Evolutionary conservation across 257 asterid species (phyloP), one percentile per base, ranked within the genome.

Genomic region (Prunella vulgaris): DNA sequence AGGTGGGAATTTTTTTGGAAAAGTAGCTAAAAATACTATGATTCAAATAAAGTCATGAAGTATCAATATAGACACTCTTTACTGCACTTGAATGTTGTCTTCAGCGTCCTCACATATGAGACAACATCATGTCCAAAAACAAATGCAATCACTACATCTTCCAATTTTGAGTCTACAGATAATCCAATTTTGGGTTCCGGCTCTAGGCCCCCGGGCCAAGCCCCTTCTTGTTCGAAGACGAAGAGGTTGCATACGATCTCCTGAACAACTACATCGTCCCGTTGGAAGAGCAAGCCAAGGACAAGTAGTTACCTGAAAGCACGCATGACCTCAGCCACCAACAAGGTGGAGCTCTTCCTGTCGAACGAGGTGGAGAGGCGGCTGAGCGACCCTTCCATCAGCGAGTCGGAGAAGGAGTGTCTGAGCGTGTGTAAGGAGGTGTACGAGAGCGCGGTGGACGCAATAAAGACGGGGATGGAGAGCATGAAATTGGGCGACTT

Each of bases 381-480:
- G 52, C 17, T 78, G 62, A 53, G 24, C 9, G 76, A 75, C 2
- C 77, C 75, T 0, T 4, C 32, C 1, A 27, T 25, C 40, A 66
- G 12, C 0, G 20, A 20, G 5, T 18, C 46, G 30, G 69, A 60
- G 8, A 75, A 64, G 33, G 57, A 72, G 51, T 81, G 86, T 64
- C 14, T 75, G 8, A 9, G 5, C 25, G 63, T 70, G 30, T 81
- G 85, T 70, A 64, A 65, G 30, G 76, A 73, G 59, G 66, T 72
- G 48, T 73, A 59, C 60, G 78, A 73, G 53, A 69, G 70, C 58
- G 79, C 83, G 37, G 48, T 63, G 22, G 78, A 70, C 3, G 74
- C 83, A 0, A 70, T 79, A 77, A 73, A 65, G 79, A 82, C 46
- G 8, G 78, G 73, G 3, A 28, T 76, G 72, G 79, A 78, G 56